Conservation (phyloP, 805 yeast genomes). For the Babjeviella inositovora region DNA sequence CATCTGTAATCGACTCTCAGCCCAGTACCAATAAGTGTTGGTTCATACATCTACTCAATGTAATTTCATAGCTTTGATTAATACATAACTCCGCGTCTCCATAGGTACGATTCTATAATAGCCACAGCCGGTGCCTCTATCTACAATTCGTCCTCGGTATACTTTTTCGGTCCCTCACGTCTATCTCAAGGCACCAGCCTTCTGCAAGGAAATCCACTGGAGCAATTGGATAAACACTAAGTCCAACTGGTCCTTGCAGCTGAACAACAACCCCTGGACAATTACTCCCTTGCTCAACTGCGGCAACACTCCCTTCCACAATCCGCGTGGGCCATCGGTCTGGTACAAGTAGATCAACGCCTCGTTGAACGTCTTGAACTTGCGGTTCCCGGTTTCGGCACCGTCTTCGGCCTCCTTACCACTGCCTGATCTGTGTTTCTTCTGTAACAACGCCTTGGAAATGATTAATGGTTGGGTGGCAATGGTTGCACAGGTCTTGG, state of each 20-base stretch:
- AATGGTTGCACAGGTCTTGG: constrained; percentile 68
- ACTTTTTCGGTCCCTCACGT: too few species aligned
- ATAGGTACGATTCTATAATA: too few species aligned
- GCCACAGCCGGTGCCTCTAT: too few species aligned
- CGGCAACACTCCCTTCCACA: constrained; percentile 73
- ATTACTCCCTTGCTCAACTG: constrained; percentile 69
- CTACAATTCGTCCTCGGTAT: too few species aligned
- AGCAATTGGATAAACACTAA: too few species aligned
- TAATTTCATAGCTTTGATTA: too few species aligned
- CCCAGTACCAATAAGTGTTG: too few species aligned
- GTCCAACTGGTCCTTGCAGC: constrained; percentile 61
- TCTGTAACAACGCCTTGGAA: constrained; percentile 70
- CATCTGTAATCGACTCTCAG: too few species aligned
- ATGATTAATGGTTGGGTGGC: constrained; percentile 77
- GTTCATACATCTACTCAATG: too few species aligned
- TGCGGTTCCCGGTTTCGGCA: constrained; percentile 12
- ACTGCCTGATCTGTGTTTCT: constrained; percentile 5
- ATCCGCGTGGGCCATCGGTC: constrained; percentile 45
- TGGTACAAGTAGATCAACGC: constrained; percentile 44
- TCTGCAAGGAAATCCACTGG: too few species aligned
- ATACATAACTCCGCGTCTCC: too few species aligned
- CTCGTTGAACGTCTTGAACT: constrained; percentile 40
- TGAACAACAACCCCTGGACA: constrained; percentile 73
- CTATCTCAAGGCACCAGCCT: too few species aligned
- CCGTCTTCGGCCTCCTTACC: constrained; percentile 9